Percentiles rank a stretch among this genome's conserved stretches.
Conservation (phyloP, 1,284 basidiomycete genomes). For the Marasmius sp. region DNA sequence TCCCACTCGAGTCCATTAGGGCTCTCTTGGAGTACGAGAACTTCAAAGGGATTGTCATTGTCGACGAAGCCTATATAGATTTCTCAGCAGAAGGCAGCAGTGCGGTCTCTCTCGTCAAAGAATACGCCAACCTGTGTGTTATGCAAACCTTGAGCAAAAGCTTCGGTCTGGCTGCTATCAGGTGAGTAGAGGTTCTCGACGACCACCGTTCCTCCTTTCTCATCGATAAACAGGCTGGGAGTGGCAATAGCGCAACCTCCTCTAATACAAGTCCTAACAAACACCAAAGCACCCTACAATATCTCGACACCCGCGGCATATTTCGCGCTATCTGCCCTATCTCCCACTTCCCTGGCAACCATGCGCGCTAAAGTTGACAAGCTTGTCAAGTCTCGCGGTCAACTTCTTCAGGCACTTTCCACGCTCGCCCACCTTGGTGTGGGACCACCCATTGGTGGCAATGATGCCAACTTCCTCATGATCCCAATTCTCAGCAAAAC, state of each 20-base stretch:
- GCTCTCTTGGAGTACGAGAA: constrained; percentile 77
- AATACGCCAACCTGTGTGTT: constrained; percentile 90
- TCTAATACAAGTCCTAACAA: constrained; percentile 89
- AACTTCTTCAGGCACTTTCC: constrained; percentile 53
- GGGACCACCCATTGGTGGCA: constrained; percentile 75
- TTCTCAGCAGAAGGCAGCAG: constrained; percentile 71
- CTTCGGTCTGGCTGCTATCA: constrained; percentile 93
- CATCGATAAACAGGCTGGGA: constrained; percentile 62
- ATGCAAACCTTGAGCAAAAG: constrained; percentile 96
- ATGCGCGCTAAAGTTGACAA: constrained; percentile 71
- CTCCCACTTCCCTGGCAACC: constrained; percentile 56
- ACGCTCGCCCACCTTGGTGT: constrained; percentile 54
- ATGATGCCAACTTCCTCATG: constrained; percentile 92
- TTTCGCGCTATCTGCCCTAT: constrained; percentile 80
- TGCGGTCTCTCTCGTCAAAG: constrained; percentile 71
- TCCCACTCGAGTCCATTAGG: constrained; percentile 72
- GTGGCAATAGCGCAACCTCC: constrained; percentile 89
- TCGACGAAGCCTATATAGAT: constrained; percentile 99
- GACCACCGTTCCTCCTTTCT: neutral
- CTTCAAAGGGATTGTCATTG: constrained; percentile 90
- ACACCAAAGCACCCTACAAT: constrained; percentile 98
- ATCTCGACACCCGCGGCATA: constrained; percentile 89
- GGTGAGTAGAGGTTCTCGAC: constrained; percentile 46
- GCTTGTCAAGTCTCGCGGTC: constrained; percentile 60
- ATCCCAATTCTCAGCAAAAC: constrained; percentile 70